Percentiles rank a stretch among this genome's conserved stretches.
Evolutionary conservation across 176 grass and related monocot species (phyloP).

Genomic region (Oryza meyeriana): DNA sequence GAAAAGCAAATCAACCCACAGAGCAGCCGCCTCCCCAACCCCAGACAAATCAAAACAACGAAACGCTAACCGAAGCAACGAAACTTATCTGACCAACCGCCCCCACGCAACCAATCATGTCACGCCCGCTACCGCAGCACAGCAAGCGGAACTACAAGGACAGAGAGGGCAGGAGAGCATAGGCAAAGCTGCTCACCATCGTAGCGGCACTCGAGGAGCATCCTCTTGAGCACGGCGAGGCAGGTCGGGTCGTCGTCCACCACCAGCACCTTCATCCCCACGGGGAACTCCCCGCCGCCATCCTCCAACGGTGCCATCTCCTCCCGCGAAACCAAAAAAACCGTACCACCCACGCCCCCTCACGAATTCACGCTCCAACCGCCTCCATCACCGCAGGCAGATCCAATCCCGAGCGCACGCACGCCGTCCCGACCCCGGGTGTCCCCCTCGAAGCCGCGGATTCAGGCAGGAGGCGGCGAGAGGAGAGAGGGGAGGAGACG

Average conservation of each 20-base stretch:
- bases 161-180: neutral
- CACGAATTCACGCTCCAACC: constrained; percentile 3
- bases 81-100: neutral
- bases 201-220: constrained; percentile 79
- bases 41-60: constrained; percentile 4
- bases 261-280: constrained; percentile 87
- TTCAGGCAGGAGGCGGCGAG: constrained; percentile 7
- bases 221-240: constrained; percentile 68
- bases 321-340: neutral
- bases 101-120: constrained; percentile 10
- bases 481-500: constrained; percentile 17
- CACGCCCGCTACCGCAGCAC: neutral
- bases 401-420: constrained; percentile 26
- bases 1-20: constrained; percentile 14
- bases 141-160: neutral
- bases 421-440: neutral
- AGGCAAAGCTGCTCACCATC: constrained; percentile 51
- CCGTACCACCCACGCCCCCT: neutral
- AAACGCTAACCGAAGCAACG: constrained; percentile 1
- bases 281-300: constrained; percentile 65
- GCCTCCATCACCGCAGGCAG: constrained; percentile 35
- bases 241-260: constrained; percentile 90
- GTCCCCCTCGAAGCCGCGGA: constrained; percentile 6
- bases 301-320: constrained; percentile 48
- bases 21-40: neutral